These are phyloP conservation scores for Aethionema arabicum DNA, from an alignment of 345 rosid species.

Conservation along the genomic window DNA sequence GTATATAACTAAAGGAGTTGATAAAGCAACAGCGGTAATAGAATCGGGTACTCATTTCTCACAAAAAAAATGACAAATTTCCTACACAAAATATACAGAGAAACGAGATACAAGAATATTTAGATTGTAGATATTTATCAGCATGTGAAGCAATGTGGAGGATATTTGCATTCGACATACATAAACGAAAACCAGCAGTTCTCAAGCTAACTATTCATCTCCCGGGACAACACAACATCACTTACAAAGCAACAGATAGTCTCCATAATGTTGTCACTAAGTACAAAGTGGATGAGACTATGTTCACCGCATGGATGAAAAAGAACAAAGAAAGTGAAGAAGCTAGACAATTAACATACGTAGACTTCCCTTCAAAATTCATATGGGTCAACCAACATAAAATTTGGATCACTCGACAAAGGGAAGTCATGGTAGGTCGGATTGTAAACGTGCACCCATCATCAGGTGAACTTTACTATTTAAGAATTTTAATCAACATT, in stretches of 20 bases:
- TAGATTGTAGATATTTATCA: no score
- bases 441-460: not conserved
- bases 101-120: not conserved
- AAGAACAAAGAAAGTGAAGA: not conserved
- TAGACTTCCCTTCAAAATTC: not conserved
- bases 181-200: no score
- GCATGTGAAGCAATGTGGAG: no score
- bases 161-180: no score
- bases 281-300: not conserved
- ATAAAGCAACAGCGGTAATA: not conserved
- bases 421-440: not conserved
- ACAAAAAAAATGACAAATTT: not conserved
- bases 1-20: not conserved
- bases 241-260: not conserved
- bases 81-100: not conserved
- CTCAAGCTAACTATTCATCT: not conserved
- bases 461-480: not conserved
- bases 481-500: not conserved
- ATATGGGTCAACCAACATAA: not conserved
- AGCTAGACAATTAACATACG: not conserved
- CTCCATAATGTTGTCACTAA: not conserved
- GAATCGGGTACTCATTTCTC: no score
- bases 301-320: no score
- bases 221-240: not conserved
- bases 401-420: not conserved